Base-by-base conservation (phyloP, 2,329 filamentous ascomycete genomes). In the Calycina marina region DNA sequence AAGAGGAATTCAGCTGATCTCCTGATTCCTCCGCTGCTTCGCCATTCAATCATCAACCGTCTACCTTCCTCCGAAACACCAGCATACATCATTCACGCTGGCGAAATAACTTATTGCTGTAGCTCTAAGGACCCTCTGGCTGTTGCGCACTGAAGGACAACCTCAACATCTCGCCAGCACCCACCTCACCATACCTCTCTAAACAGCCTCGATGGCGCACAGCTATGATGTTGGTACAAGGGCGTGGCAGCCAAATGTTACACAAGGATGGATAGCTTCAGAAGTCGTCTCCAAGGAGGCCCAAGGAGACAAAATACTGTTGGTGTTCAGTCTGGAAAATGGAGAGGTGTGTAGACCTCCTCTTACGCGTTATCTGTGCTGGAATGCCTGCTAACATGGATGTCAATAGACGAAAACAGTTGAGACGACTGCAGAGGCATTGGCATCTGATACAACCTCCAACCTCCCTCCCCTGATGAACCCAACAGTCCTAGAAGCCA, bases 211-310 rank as follows among this genome's bases (percentile, higher is more conserved):
- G 38, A 93, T 93, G 86, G 83, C 84, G 65, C 81, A 92, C 61
- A 83, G 73, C 56, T 96, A 92, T 64, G 86, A 96, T 68, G 74
- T 94, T 54, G 90, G 88, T 55, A 96, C 88, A 52, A 77, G 84
- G 72, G 90, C 86, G 56, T 98, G 90, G 90, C 90, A 96, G 71
- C 86, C 90, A 50, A 90, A 98, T 65, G 65, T 73, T 56, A 82
- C 82, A 40, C 88, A 98, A 61, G 90, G 90, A 62, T 98, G 90
- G 88, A 75, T 98, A 57, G 81, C 86, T 55, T 94, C 90, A 28
- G 86, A 96, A 67, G 80, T 98, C 49, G 68, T 79, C 56, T 78
- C 81, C 60, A 94, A 90, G 67, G 69, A 71, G 35, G 63, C 83
- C 44, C 69, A 90, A 53, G 90, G 85, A 40, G 71, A 84, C 53